Evolutionary conservation across 2,329 filamentous ascomycete genomes (phyloP).

Genomic region (Pleoardoris graminearum): DNA sequence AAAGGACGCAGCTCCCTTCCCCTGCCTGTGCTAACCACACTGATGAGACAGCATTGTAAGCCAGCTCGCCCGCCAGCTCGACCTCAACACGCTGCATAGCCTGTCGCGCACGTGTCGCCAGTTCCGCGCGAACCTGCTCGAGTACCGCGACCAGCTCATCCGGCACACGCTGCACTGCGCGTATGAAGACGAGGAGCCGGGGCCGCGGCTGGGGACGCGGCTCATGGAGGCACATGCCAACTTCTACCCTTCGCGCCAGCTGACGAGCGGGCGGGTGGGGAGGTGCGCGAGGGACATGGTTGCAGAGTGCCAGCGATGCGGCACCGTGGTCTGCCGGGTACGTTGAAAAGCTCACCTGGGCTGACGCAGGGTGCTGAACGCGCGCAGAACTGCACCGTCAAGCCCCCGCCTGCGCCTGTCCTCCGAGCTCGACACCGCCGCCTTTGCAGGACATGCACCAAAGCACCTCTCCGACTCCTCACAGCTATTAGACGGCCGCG

Average conservation of each 20-base stretch:
- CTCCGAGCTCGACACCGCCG: constrained; percentile 78
- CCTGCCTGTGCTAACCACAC: constrained; percentile 35
- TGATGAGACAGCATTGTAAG: constrained; percentile 67
- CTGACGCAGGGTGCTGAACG: no score
- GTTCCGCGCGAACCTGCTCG: constrained; percentile 75
- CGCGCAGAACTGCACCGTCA: constrained; percentile 92
- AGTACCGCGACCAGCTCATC: constrained; percentile 75
- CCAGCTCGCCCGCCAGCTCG: constrained; percentile 74
- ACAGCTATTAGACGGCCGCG: constrained; percentile 30
- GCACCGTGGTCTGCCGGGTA: constrained; percentile 79
- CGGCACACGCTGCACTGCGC: constrained; percentile 76
- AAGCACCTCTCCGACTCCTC: constrained; percentile 67
- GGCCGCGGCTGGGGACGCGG: constrained; percentile 55
- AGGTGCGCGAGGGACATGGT: constrained; percentile 89
- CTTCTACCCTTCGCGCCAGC: constrained; percentile 23
- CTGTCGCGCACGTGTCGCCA: constrained; percentile 81
- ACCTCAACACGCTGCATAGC: constrained; percentile 83
- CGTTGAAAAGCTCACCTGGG: constrained; percentile 42
- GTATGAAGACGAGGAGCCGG: constrained; percentile 64
- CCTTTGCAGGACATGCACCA: constrained; percentile 75
- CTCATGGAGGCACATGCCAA: constrained; percentile 24
- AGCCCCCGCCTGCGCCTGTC: constrained; percentile 69
- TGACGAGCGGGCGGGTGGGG: constrained; percentile 69
- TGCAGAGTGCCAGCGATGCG: constrained; percentile 76
- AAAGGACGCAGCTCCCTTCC: constrained; percentile 34